Percentiles rank a stretch among this genome's conserved stretches.
Evolutionary conservation across 345 rosid species (phyloP).

Genomic region (Eucalyptus coolabah): DNA sequence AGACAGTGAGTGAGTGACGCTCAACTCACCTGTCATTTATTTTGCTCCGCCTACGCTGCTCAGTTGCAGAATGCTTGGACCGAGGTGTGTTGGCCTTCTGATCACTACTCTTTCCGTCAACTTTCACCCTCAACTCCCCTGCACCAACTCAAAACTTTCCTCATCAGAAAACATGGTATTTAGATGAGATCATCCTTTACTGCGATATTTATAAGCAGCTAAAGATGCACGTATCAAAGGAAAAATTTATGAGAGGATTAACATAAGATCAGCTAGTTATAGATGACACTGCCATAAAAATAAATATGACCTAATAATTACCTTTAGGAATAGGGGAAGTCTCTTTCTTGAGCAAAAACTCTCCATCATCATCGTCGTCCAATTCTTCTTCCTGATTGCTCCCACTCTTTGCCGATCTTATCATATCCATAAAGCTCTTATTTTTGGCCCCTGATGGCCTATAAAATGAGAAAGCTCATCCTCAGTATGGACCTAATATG

Average conservation of each 20-base stretch:
- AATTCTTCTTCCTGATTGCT: conserved; percentile 46
- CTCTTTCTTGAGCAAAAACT: conserved; percentile 60
- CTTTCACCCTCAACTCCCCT: conserved; percentile 58
- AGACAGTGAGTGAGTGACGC: neutral
- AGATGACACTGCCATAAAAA: neutral
- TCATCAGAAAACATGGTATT: neutral
- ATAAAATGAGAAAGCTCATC: neutral
- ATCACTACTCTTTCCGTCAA: conserved; percentile 58
- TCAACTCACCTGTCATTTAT: conserved; percentile 74
- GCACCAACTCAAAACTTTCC: neutral
- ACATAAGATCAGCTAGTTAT: neutral
- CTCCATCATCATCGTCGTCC: conserved; percentile 76
- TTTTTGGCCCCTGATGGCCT: conserved; percentile 53
- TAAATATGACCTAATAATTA: neutral
- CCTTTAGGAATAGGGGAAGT: conserved; percentile 47
- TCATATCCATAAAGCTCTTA: conserved; percentile 90
- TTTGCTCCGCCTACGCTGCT: conserved; percentile 96
- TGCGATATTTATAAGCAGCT: neutral
- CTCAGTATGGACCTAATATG: neutral
- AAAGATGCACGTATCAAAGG: neutral
- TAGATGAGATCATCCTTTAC: neutral
- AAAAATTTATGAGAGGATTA: neutral
- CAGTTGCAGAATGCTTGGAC: conserved; percentile 98
- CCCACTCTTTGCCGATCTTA: conserved; percentile 56
- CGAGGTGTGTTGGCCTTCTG: conserved; percentile 80